phyloP scores from a whole-genome alignment of 2,329 filamentous ascomycete genomes.

The Zopfia rhizophila region DNA sequence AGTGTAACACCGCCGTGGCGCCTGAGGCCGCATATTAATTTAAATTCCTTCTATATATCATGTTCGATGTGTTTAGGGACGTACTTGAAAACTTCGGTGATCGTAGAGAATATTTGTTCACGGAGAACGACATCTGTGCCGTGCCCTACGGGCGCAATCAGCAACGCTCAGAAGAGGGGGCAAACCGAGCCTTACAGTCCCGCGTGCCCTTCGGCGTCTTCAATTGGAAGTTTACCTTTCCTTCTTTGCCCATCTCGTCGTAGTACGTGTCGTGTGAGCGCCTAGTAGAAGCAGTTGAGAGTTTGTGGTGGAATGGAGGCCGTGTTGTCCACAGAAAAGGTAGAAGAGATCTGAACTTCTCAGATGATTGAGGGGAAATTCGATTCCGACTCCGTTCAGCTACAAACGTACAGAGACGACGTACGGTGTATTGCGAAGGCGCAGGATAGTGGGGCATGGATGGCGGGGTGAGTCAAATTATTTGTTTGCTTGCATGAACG shows the following conservation, averaged over 20 bases:
- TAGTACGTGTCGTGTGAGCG: slow-evolving; percentile 21
- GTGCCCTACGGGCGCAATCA: slow-evolving; percentile 37
- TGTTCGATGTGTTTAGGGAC: too few species aligned
- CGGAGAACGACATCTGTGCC: slow-evolving; percentile 52
- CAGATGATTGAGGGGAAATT: neutral
- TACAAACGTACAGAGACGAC: slow-evolving; percentile 29
- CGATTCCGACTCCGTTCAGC: slow-evolving; percentile 18
- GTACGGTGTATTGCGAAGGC: slow-evolving; percentile 21
- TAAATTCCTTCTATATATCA: too few species aligned
- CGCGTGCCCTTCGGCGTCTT: slow-evolving; percentile 93
- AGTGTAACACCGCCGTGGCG: slow-evolving; percentile 49
- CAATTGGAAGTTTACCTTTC: slow-evolving; percentile 68
- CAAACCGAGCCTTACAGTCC: slow-evolving; percentile 68
- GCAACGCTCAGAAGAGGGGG: slow-evolving; percentile 6
- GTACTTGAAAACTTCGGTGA: slow-evolving; percentile 50
- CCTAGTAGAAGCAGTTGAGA: slow-evolving; percentile 13
- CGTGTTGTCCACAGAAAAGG: slow-evolving; percentile 28
- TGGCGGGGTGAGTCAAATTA: slow-evolving; percentile 34
- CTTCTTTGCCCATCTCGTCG: slow-evolving; percentile 58
- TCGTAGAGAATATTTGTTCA: slow-evolving; percentile 47
- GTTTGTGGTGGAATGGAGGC: slow-evolving; percentile 9
- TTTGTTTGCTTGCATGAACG: slow-evolving; percentile 24
- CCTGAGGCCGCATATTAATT: too few species aligned
- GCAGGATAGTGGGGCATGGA: slow-evolving; percentile 29
- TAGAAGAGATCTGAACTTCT: slow-evolving; percentile 17